Conservation (phyloP, 179 eudicot species). For the Spinacia oleracea region DNA sequence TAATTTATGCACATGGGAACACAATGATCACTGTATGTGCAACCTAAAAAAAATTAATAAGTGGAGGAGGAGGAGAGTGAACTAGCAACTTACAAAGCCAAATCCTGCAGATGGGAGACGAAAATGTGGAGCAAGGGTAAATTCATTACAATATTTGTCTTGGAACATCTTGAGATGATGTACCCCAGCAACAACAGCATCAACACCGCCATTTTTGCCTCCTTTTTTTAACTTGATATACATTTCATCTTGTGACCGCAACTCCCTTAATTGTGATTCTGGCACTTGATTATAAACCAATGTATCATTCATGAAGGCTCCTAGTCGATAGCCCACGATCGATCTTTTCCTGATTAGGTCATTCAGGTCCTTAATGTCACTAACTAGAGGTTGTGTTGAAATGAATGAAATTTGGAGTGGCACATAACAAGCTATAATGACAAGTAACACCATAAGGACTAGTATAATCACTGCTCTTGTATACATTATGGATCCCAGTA, state of each 20-base stretch:
- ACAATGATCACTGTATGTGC: too few species aligned
- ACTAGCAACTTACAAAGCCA: constrained; percentile 1
- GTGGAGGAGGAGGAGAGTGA: too few species aligned
- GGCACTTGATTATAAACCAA: neutral
- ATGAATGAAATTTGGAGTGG: neutral
- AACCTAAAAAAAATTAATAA: too few species aligned
- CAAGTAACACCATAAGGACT: neutral
- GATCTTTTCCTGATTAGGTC: neutral
- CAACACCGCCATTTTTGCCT: neutral
- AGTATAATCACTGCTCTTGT: neutral
- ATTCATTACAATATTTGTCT: neutral
- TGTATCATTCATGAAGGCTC: neutral
- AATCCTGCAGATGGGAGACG: neutral
- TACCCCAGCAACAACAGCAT: neutral
- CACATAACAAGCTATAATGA: neutral
- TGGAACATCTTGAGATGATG: neutral
- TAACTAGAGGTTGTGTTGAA: neutral
- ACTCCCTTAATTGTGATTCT: neutral
- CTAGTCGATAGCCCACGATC: neutral
- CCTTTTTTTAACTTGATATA: neutral
- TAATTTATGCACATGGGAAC: too few species aligned
- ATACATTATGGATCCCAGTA: too few species aligned
- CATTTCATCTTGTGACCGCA: neutral
- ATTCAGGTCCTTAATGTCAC: neutral
- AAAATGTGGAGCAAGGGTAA: neutral